Conservation (phyloP, 2,329 filamentous ascomycete species). For the Cryoendolithus antarcticus region DNA sequence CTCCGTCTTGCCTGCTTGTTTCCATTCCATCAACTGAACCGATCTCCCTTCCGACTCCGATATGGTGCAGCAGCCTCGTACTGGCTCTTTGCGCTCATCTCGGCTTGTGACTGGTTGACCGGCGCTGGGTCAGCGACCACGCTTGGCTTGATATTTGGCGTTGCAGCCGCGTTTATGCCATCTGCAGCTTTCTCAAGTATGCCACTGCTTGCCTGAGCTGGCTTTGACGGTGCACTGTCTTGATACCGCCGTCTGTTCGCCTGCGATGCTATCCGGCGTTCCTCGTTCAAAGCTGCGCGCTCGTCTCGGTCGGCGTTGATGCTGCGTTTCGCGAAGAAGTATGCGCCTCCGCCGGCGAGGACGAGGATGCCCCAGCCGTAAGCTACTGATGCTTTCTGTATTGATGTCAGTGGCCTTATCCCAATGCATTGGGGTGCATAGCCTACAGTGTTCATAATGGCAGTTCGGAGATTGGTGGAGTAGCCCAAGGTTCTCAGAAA, state of each 20-base stretch:
- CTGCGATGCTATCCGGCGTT: conserved; percentile 27
- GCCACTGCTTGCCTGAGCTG: too few species aligned
- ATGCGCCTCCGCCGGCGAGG: conserved; percentile 76
- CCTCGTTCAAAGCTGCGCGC: conserved; percentile 59
- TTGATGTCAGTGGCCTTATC: not conserved
- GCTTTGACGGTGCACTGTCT: conserved; percentile 41
- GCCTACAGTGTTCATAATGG: too few species aligned
- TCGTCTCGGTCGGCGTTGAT: conserved; percentile 81
- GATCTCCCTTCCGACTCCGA: conserved; percentile 68
- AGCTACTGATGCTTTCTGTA: conserved; percentile 32
- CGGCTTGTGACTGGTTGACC: conserved; percentile 60
- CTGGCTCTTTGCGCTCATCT: conserved; percentile 73
- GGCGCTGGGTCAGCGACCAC: conserved; percentile 58
- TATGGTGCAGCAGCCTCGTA: conserved; percentile 74
- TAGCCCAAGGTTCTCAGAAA: too few species aligned
- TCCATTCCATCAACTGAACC: conserved; percentile 43
- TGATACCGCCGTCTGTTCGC: conserved; percentile 34
- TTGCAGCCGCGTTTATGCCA: not conserved
- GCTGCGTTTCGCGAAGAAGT: conserved; percentile 87
- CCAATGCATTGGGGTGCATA: too few species aligned
- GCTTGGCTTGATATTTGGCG: not conserved
- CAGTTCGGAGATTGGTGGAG: too few species aligned
- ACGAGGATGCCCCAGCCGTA: conserved; percentile 86
- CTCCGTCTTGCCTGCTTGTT: not conserved
- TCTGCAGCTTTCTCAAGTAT: not conserved